Evolutionary conservation across 2,329 filamentous ascomycete genomes (phyloP).

Genomic region (Didymella segeticola): DNA sequence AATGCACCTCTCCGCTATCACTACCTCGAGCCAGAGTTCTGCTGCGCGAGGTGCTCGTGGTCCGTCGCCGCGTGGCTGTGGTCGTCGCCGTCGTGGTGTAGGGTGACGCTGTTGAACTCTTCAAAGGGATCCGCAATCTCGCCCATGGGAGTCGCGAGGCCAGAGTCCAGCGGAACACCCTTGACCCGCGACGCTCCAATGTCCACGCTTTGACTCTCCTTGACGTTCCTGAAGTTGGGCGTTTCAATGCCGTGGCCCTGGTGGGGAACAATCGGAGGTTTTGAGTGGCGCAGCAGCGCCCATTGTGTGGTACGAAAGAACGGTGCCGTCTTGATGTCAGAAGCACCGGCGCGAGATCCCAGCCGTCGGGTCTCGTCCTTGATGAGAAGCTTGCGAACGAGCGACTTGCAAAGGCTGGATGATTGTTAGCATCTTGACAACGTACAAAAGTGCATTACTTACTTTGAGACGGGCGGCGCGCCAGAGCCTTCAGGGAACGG

Average conservation of each 20-base stretch:
- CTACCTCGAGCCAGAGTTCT: slow-evolving; percentile 19
- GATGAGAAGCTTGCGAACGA: slow-evolving; percentile 95
- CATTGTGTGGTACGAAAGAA: slow-evolving; percentile 97
- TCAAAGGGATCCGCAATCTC: slow-evolving; percentile 91
- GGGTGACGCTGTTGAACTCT: slow-evolving; percentile 97
- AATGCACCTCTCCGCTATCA: neutral
- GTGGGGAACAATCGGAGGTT: slow-evolving; percentile 94
- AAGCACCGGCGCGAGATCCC: slow-evolving; percentile 91
- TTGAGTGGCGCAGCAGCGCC: slow-evolving; percentile 96
- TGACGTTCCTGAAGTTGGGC: slow-evolving; percentile 96
- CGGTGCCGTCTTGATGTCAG: slow-evolving; percentile 93
- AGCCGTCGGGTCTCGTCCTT: slow-evolving; percentile 95
- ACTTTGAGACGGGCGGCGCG: slow-evolving; percentile 89
- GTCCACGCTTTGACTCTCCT: slow-evolving; percentile 95
- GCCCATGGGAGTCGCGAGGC: slow-evolving; percentile 81
- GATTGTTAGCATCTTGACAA: slow-evolving; percentile 40
- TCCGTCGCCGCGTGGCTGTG: slow-evolving; percentile 49
- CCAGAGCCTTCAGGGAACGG: slow-evolving; percentile 91
- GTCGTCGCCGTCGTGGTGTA: slow-evolving; percentile 94
- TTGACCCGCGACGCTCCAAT: slow-evolving; percentile 66
- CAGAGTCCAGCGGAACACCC: slow-evolving; percentile 86
- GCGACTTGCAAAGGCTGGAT: slow-evolving; percentile 85
- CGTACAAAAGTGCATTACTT: slow-evolving; percentile 53
- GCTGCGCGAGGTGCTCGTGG: slow-evolving; percentile 30
- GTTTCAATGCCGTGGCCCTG: slow-evolving; percentile 91